phyloP scores from a whole-genome alignment of 768 basidiomycete species.

The Fibroporia radiculosa region DNA sequence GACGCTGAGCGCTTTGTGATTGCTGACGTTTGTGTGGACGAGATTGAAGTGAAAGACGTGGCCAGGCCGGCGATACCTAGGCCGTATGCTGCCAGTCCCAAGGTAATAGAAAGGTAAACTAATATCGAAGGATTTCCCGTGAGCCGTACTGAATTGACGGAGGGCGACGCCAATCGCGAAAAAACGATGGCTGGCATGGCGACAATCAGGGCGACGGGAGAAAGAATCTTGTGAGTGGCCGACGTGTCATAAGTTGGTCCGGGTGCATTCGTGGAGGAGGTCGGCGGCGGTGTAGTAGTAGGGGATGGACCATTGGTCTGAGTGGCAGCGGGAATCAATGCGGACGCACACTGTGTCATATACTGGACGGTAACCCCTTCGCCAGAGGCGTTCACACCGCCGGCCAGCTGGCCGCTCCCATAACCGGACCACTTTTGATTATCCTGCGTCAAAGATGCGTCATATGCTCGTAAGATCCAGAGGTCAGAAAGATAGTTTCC shows the following conservation, averaged over 20 bases:
- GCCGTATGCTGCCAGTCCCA: constrained; percentile 44
- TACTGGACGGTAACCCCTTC: constrained; percentile 57
- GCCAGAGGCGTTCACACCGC: constrained; percentile 59
- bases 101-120: constrained; percentile 29
- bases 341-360: constrained; percentile 50
- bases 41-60: constrained; percentile 54
- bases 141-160: constrained; percentile 19
- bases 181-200: constrained; percentile 35
- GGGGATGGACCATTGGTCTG: constrained; percentile 8
- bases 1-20: constrained; percentile 28
- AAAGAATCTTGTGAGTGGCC: constrained; percentile 36
- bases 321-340: constrained; percentile 16
- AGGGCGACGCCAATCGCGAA: constrained; percentile 33
- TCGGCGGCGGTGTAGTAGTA: constrained; percentile 1
- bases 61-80: constrained; percentile 57
- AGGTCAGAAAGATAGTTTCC: constrained; percentile 68
- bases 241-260: constrained; percentile 32
- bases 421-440: constrained; percentile 55
- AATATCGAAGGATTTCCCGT: constrained; percentile 16
- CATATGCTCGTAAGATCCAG: constrained; percentile 73
- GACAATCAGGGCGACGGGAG: constrained; percentile 41
- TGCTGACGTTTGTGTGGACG: constrained; percentile 17
- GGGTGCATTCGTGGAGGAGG: constrained; percentile 4
- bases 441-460: constrained; percentile 48
- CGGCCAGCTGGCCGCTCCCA: constrained; percentile 52